Base-by-base conservation (phyloP, 257 asterid species). In the Solanum corneliomulleri region DNA sequence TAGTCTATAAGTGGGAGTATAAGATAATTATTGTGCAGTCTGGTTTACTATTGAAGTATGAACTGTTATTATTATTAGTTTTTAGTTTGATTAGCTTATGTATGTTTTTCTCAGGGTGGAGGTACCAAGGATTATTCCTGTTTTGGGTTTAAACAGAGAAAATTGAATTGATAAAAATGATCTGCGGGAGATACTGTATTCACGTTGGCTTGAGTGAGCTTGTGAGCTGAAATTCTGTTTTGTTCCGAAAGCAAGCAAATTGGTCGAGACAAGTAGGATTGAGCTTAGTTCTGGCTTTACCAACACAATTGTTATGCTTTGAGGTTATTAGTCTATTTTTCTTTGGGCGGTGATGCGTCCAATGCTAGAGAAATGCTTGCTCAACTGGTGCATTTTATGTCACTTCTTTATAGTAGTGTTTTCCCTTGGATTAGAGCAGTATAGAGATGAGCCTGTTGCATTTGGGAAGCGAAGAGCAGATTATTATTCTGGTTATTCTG, bases 351-450 rank as follows among this genome's bases (percentile, higher is more conserved):
- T 91, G 93, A 96, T 94, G 98, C 93, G 88, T 93, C 92, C 92
- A 70, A 89, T 84, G 89, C 91, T 80, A 88, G 75, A 69, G 86
- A 91, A 86, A 83, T 83, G 87, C 87, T 88, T 87, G 86, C 88
- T 94, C 81, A 92, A 90, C 92, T 93, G 94, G 93, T 93, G 94
- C 92, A 88, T 94, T 88, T 90, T 94, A 71, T 93, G 94, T 76
- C 92, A 91, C 87, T 82, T 92, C 83, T 89, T 91, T 88, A 90
- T 89, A 21, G 39, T 81, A 85, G 92, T 78, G 58, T 83, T 91
- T 58, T 91, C 94, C 86, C 88, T 86, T 31, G 83, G 92, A 88
- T 85, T 87, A 64, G 95, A 64, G 68, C 68, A 85, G 90, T 62
- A 87, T 82, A 85, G 58, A 81, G 91, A 87, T 69, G 90, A 88